phyloP scores from a whole-genome alignment of 2,329 filamentous ascomycete genomes.

The Curvularia verruculosa region DNA sequence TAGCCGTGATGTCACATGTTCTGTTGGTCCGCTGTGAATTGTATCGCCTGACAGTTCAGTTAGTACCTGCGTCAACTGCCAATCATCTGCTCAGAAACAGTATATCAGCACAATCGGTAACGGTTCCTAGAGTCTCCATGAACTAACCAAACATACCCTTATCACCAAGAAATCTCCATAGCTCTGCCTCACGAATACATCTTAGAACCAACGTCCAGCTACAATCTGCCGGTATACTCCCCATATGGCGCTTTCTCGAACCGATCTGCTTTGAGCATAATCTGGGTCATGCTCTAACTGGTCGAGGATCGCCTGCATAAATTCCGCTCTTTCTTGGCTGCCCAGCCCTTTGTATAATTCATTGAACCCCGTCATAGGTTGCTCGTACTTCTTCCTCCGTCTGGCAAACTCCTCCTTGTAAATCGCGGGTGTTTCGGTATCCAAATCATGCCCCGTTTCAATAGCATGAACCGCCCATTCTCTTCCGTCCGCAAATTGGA shows the following conservation, averaged over 20 bases:
- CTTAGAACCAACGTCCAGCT: too few species aligned
- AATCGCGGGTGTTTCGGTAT: neutral
- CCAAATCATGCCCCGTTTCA: neutral
- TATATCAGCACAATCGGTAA: too few species aligned
- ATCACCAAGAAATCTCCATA: too few species aligned
- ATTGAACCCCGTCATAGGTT: neutral
- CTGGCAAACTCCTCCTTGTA: neutral
- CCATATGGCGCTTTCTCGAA: neutral
- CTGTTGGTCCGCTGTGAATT: neutral
- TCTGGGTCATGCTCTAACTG: neutral
- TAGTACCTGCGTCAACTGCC: neutral
- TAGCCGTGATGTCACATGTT: conserved; percentile 1
- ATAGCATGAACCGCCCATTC: neutral
- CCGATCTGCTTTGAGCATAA: neutral
- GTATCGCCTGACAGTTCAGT: neutral
- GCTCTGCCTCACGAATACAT: neutral
- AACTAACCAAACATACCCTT: too few species aligned
- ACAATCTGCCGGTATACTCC: neutral
- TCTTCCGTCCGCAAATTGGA: neutral
- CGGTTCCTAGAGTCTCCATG: too few species aligned
- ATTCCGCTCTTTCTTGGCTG: neutral
- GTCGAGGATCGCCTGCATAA: neutral
- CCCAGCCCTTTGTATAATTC: neutral
- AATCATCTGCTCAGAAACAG: neutral
- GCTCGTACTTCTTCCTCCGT: too few species aligned